Percentiles rank a stretch among this genome's conserved stretches.
Evolutionary conservation across 371 early-diverging fungal species (phyloP).

Genomic region (Mucor irregularis): DNA sequence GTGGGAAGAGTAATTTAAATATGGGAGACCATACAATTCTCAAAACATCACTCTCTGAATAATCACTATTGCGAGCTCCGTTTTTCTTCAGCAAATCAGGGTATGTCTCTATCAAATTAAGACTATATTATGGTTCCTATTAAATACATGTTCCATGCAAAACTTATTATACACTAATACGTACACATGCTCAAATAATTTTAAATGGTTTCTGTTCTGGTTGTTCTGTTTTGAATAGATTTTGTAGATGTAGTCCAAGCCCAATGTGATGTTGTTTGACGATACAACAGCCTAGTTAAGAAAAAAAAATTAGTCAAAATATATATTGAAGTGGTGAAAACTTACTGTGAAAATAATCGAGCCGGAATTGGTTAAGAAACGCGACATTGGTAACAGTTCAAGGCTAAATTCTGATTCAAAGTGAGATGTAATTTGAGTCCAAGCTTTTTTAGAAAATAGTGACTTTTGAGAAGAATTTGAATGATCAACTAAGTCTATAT

Average conservation of each 20-base stretch:
- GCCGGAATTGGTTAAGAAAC: slow-evolving; percentile 13
- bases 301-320: slow-evolving; percentile 15
- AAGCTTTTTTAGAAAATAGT: slow-evolving; percentile 10
- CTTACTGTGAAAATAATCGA: slow-evolving; percentile 16
- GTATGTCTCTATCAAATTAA: slow-evolving; percentile 9
- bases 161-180: slow-evolving; percentile 16
- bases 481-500: slow-evolving; percentile 13
- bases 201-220: slow-evolving; percentile 9
- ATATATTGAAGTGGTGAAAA: slow-evolving; percentile 16
- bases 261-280: slow-evolving; percentile 17
- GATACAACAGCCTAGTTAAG: slow-evolving; percentile 16
- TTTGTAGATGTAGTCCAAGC: slow-evolving; percentile 16
- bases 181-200: slow-evolving; percentile 15
- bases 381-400: slow-evolving; percentile 16
- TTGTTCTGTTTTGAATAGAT: slow-evolving; percentile 18
- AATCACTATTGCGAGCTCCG: background rate
- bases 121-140: slow-evolving; percentile 15
- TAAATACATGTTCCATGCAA: slow-evolving; percentile 14
- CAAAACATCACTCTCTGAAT: slow-evolving; percentile 9
- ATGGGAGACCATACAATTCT: slow-evolving; percentile 15
- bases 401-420: slow-evolving; percentile 14
- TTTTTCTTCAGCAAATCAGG: background rate
- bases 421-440: slow-evolving; percentile 15
- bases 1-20: slow-evolving; percentile 16
- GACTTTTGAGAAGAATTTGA: slow-evolving; percentile 11